phyloP scores from a whole-genome alignment of 257 asterid species.

The Solanum appendiculatum region DNA sequence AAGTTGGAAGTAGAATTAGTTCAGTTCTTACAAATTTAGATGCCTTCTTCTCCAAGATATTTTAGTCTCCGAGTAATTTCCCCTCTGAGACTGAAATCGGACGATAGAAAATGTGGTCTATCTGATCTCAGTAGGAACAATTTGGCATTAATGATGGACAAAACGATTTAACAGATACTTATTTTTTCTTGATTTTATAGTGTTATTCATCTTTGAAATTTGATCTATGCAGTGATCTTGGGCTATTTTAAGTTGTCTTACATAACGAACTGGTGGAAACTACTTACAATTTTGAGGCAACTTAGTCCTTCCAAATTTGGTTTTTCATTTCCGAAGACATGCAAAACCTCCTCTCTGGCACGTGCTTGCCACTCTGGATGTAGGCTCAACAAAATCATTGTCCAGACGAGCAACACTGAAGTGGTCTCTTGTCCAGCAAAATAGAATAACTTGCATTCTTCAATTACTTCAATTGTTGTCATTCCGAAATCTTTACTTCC shows the following conservation, averaged over 20 bases:
- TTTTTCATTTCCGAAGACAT: slow-evolving; percentile 17
- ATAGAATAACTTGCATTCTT: slow-evolving; percentile 46
- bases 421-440: slow-evolving; percentile 55
- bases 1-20: no score
- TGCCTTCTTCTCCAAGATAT: background rate
- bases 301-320: slow-evolving; percentile 16
- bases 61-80: background rate
- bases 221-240: no score
- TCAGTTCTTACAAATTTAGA: background rate
- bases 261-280: background rate
- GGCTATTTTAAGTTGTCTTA: background rate
- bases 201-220: no score
- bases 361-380: slow-evolving; percentile 21
- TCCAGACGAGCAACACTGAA: slow-evolving; percentile 38
- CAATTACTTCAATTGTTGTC: slow-evolving; percentile 7
- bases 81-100: no score
- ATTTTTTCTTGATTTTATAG: no score
- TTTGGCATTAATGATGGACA: no score
- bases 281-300: slow-evolving; percentile 22
- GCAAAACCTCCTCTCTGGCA: slow-evolving; percentile 26
- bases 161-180: no score
- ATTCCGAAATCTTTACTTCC: slow-evolving; percentile 1
- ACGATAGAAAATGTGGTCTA: background rate
- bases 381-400: slow-evolving; percentile 25
- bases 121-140: background rate